phyloP scores from a whole-genome alignment of 495 filamentous ascomycete genomes.

The Xylaria telfairii region DNA sequence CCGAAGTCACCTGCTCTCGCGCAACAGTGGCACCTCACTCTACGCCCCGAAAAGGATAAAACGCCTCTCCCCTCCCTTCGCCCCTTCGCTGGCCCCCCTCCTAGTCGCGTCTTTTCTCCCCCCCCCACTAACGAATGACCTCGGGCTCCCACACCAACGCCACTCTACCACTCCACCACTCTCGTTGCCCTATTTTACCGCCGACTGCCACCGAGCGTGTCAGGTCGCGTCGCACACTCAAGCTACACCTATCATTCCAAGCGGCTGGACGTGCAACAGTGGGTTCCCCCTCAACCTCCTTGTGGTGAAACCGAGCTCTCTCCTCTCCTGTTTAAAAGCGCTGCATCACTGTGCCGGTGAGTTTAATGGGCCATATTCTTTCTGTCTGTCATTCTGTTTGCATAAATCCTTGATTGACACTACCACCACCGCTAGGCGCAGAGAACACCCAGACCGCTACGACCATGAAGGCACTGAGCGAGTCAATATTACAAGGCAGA shows the following conservation, averaged over 20 bases:
- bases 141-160: no score
- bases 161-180: neutral
- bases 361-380: neutral
- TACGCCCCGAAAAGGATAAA: neutral
- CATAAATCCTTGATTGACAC: neutral
- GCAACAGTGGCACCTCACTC: constrained; percentile 15
- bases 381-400: neutral
- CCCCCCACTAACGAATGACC: constrained; percentile 18
- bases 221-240: constrained; percentile 4
- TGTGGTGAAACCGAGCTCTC: neutral
- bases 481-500: neutral
- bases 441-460: neutral
- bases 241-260: neutral
- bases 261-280: neutral
- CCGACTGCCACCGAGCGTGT: neutral
- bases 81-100: constrained; percentile 22
- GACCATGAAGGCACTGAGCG: constrained; percentile 10
- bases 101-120: constrained; percentile 34
- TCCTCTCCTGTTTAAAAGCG: neutral
- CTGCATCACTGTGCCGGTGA: neutral
- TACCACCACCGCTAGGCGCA: neutral
- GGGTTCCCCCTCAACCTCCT: neutral
- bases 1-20: constrained; percentile 29
- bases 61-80: neutral
- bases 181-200: neutral